These are phyloP conservation scores for Croton laevigatus DNA, from an alignment of 441 rosid species.

Conservation along the genomic window DNA sequence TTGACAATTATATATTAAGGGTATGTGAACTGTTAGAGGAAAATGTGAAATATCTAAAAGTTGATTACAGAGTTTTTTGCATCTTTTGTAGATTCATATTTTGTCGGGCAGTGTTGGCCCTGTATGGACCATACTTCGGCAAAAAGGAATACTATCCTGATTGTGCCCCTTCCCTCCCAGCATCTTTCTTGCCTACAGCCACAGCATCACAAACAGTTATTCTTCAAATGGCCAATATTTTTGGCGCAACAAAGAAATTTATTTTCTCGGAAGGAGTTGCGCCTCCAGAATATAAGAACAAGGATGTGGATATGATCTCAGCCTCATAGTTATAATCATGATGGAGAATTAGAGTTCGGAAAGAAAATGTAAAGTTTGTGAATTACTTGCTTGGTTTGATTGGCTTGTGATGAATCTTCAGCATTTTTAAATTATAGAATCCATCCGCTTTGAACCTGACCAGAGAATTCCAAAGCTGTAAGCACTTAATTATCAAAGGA, in stretches of 20 bases:
- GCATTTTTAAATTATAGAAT: neutral
- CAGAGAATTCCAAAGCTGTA: too few species aligned
- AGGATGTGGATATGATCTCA: slow-evolving; percentile 29
- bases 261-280: slow-evolving; percentile 43
- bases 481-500: too few species aligned
- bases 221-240: slow-evolving; percentile 59
- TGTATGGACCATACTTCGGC: slow-evolving; percentile 44
- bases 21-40: neutral
- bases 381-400: slow-evolving; percentile 11
- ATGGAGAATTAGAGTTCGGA: slow-evolving; percentile 1
- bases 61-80: neutral
- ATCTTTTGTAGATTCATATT: slow-evolving; percentile 63
- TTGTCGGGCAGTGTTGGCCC: slow-evolving; percentile 67
- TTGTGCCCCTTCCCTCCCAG: slow-evolving; percentile 71
- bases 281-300: slow-evolving; percentile 25
- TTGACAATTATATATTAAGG: neutral
- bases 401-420: slow-evolving; percentile 3
- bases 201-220: slow-evolving; percentile 46
- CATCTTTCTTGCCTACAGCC: slow-evolving; percentile 42
- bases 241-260: slow-evolving; percentile 56
- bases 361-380: slow-evolving; percentile 7
- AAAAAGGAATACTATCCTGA: slow-evolving; percentile 71
- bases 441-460: neutral
- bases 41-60: slow-evolving; percentile 6
- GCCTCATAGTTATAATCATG: slow-evolving; percentile 15